These are phyloP conservation scores for Stachybotrys chartarum DNA, from an alignment of 2,329 filamentous ascomycete species.

Conservation along the genomic window DNA sequence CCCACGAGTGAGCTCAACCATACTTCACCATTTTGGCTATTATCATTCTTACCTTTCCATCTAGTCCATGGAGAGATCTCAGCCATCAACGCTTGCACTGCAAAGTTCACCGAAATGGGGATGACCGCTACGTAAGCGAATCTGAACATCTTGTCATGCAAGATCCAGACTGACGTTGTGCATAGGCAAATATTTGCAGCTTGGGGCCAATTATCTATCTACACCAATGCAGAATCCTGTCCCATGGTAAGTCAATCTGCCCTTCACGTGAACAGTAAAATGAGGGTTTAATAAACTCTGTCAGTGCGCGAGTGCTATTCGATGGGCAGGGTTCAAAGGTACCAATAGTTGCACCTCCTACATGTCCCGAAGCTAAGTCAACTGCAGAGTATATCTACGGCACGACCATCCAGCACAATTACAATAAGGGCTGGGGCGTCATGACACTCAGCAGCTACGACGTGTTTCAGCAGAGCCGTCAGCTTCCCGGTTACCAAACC, in stretches of 20 bases:
- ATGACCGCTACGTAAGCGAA: neutral
- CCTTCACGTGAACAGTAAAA: too few species aligned
- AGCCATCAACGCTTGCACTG: neutral
- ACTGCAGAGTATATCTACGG: neutral
- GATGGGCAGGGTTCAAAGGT: neutral
- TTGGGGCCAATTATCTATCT: neutral
- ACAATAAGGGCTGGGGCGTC: neutral
- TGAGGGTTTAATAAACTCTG: neutral
- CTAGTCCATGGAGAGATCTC: neutral
- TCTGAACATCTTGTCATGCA: too few species aligned
- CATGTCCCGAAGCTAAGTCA: too few species aligned
- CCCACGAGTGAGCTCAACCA: neutral
- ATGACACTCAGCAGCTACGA: neutral
- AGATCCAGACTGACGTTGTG: neutral
- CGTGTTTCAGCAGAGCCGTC: neutral
- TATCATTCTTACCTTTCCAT: neutral
- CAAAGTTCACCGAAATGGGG: neutral
- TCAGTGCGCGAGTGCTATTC: neutral
- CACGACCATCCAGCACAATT: neutral
- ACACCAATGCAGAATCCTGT: neutral
- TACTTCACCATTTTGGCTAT: neutral
- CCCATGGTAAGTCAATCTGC: neutral
- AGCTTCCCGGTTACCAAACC: neutral
- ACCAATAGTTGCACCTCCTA: too few species aligned
- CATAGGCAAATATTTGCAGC: neutral